Evolutionary conservation across 1,139 yeast genomes (phyloP).

Genomic region (Sugiyamaella xylanicola): DNA sequence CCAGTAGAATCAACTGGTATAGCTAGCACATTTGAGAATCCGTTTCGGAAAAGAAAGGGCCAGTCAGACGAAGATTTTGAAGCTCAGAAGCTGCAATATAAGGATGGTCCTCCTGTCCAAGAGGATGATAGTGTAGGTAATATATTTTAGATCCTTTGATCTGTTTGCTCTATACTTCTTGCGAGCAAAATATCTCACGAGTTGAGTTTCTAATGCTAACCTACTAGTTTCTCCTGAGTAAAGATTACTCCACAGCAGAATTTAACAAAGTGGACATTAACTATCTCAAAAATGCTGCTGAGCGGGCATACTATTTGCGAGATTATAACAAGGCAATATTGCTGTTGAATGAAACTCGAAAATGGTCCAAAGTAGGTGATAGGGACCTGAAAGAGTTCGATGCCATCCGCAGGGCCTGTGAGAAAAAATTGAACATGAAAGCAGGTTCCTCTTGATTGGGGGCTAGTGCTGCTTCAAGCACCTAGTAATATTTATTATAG

Average conservation of each 20-base stretch:
- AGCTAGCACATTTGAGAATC: conserved; percentile 6
- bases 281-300: conserved; percentile 41
- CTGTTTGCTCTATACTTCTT: no score
- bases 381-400: conserved; percentile 31
- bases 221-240: conserved; percentile 29
- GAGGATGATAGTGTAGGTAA: conserved; percentile 23
- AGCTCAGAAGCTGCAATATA: conserved; percentile 35
- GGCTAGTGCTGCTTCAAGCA: no score
- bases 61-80: conserved; percentile 41
- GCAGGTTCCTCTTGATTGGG: neutral
- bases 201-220: conserved; percentile 2
- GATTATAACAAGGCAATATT: conserved; percentile 36
- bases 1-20: neutral
- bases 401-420: conserved; percentile 25
- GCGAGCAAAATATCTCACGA: no score
- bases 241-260: conserved; percentile 22
- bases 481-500: no score
- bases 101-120: conserved; percentile 39
- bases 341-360: conserved; percentile 30
- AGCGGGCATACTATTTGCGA: conserved; percentile 39
- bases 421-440: conserved; percentile 5
- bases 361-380: conserved; percentile 26
- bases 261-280: conserved; percentile 35
- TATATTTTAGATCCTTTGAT: neutral
- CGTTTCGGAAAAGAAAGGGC: conserved; percentile 33